Evolutionary conservation across 148 eudicot genomes (phyloP), one percentile per base, ranked within the genome.

Genomic region (Agrostemma githago): DNA sequence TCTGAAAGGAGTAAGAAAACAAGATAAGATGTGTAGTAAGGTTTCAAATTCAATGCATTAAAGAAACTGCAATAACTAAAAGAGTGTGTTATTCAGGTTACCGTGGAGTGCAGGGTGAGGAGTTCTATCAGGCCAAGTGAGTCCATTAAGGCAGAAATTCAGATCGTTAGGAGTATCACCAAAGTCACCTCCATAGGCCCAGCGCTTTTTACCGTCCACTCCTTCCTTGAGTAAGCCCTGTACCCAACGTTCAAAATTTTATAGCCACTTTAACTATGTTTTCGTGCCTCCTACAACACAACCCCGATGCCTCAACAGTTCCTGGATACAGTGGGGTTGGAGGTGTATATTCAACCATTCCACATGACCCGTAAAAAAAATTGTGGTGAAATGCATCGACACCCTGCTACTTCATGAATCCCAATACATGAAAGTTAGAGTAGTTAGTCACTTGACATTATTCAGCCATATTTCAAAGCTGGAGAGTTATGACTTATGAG

Each of bases 151-250:
- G 79, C 98, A 94, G 79, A 94, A 94, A 82, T 94, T 94, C 74
- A 94, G 79, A 80, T 94, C 98, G 78, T 94, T 94, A 20, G 98
- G 98, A 56, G 53, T 73, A 87, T 94, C 98, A 56, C 98, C 98
- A 82, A 89, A 94, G 83, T 94, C 97, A 69, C 98, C 98, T 77
- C 98, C 98, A 82, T 94, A 94, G 59, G 96, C 97, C 98, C 98
- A 94, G 73, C 82, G 86, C 83, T 89, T 94, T 42, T 68, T 79
- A 69, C 97, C 93, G 84, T 87, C 88, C 48, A 74, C 77, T 64
- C 89, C 91, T 79, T 81, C 90, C 84, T 91, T 94, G 78, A 91
- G 78, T 66, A 94, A 78, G 70, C 88, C 98, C 98, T 93, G 76
- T 48, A 86, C 43, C 69, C 46, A 72, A 76, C 59, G 9, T n/a